Evolutionary conservation across 441 rosid genomes (phyloP).

Genomic region (Arabidopsis hybrid): DNA sequence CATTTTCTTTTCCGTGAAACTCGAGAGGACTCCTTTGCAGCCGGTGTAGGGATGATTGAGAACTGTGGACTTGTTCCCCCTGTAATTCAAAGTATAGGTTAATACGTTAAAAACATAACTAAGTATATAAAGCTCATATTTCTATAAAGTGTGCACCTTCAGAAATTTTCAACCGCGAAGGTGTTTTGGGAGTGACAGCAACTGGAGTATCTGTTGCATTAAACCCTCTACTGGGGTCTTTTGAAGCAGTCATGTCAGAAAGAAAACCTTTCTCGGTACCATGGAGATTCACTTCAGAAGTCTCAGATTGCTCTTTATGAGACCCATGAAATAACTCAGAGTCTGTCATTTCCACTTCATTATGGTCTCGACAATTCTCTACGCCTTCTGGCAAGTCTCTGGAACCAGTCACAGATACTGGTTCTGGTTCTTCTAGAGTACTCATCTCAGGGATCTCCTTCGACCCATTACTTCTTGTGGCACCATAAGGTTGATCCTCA

Average conservation of each 20-base stretch:
- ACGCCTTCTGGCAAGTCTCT: slow-evolving; percentile 38
- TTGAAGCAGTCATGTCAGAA: slow-evolving; percentile 2
- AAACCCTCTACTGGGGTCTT: slow-evolving; percentile 12
- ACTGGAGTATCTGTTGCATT: slow-evolving; percentile 43
- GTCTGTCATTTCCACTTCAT: slow-evolving; percentile 35
- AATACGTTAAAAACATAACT: slow-evolving; percentile 5
- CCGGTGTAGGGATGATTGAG: slow-evolving; percentile 65
- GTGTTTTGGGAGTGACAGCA: slow-evolving; percentile 48
- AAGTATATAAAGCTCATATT: neutral
- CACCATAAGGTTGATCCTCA: slow-evolving; percentile 47
- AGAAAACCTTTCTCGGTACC: slow-evolving; percentile 32
- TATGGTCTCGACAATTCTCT: slow-evolving; percentile 55
- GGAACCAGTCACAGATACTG: slow-evolving; percentile 16
- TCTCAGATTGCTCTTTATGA: slow-evolving; percentile 36
- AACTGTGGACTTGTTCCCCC: slow-evolving; percentile 57
- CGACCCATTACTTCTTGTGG: slow-evolving; percentile 45
- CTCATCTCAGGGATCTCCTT: slow-evolving; percentile 33
- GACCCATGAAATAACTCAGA: slow-evolving; percentile 30
- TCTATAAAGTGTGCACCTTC: slow-evolving; percentile 43
- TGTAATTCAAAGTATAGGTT: slow-evolving; percentile 37
- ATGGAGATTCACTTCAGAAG: slow-evolving; percentile 42
- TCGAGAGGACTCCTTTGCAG: slow-evolving; percentile 58
- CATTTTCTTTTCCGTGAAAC: slow-evolving; percentile 65
- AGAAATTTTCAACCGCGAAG: slow-evolving; percentile 49
- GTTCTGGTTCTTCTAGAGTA: slow-evolving; percentile 29